A percentile compares a stretch with the other conserved stretches of the same genome.
Conservation (phyloP, 805 yeast genomes). For the Pichia gijzeniarum region DNA sequence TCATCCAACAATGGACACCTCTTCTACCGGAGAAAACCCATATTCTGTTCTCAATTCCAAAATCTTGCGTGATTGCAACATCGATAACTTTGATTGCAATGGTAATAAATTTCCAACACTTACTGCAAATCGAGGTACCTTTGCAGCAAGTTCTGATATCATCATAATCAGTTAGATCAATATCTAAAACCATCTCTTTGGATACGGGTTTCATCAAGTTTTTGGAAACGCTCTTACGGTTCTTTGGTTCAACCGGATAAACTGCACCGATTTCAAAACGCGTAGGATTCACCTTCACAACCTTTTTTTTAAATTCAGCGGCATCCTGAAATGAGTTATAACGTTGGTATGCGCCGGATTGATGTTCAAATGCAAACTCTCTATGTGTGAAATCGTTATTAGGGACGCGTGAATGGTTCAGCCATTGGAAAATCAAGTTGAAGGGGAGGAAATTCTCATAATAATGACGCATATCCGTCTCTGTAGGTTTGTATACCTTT, state of each 20-base stretch:
- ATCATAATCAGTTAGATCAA: constrained; percentile 96
- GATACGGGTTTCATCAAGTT: constrained; percentile 70
- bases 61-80: constrained; percentile 70
- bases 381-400: constrained; percentile 75
- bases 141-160: constrained; percentile 88
- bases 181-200: constrained; percentile 92
- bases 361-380: constrained; percentile 88
- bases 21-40: constrained; percentile 99
- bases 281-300: constrained; percentile 68
- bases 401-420: constrained; percentile 77
- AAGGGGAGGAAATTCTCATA: constrained; percentile 72
- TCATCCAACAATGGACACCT: constrained; percentile 98
- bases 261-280: constrained; percentile 96
- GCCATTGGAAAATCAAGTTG: constrained; percentile 77
- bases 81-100: constrained; percentile 77
- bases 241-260: constrained; percentile 80
- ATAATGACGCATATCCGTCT: constrained; percentile 57
- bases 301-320: constrained; percentile 74
- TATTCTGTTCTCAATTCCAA: constrained; percentile 77
- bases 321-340: constrained; percentile 66
- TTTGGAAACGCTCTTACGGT: constrained; percentile 70
- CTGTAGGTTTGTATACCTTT: constrained; percentile 6
- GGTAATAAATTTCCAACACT: constrained; percentile 91
- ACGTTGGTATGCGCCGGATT: constrained; percentile 84
- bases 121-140: constrained; percentile 74